Base-by-base conservation (phyloP, 2,329 filamentous ascomycete genomes). In the Sclerotinia trifoliorum region DNA sequence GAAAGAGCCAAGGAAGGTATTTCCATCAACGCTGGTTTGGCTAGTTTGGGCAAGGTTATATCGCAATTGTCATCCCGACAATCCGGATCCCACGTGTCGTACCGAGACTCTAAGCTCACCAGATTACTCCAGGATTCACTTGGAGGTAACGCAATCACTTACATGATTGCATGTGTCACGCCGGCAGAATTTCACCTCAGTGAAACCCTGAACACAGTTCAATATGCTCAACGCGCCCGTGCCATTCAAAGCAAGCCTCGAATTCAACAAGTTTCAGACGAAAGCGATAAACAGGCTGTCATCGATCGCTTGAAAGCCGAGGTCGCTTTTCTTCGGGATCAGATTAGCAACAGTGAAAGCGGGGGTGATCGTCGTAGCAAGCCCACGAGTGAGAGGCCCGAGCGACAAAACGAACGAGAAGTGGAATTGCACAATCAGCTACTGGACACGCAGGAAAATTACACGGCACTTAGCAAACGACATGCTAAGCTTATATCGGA, bases 101-200 rank as follows among this genome's bases (percentile, higher is more conserved):
- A 99, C 78, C 92, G 95, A 72, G 95, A 99, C 80, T 98, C 95
- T n/a, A 94, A 93, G 78, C 88, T 99, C 74, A 99, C 95, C 15
- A 90, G 95, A 69, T 84, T 99, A 32, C 86, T 99, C 24, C 95
- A 99, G 82, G 95, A 99, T 80, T 99, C 95, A 0, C 84, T 99
- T 6, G 95, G 95, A 68, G 95, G 95, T 5, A 98, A 96, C 78
- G 95, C 95, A 48, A 96, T 97, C 77, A 99, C 95, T 0, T 99
- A 98, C 81, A 98, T 99, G 95, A 95, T 99, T 80, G 95, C 95
- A 11, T 99, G 95, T 80, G 94, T 99, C 42, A 99, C 94, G 0
- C 94, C 94, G 0, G 93, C 94, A 19, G 94, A 97, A 78, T 99
- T 99, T 77, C 95, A 99, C 78, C 83, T 99, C 56, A 98, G 94